phyloP scores from a whole-genome alignment of 768 basidiomycete genomes.

The Imleria badia region DNA sequence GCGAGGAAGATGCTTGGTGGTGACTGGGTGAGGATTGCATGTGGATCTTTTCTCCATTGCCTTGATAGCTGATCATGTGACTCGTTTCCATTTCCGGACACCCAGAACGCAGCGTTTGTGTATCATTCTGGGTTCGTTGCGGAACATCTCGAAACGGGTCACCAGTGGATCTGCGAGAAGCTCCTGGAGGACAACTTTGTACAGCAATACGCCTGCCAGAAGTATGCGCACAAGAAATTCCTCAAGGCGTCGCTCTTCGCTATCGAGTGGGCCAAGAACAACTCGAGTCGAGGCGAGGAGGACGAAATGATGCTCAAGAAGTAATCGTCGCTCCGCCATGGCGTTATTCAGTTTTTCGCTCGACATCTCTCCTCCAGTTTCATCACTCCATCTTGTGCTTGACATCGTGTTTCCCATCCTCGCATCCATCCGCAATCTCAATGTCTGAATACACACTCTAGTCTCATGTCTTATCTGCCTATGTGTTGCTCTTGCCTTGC shows the following conservation, averaged over 20 bases:
- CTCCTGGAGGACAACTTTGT: conserved; percentile 77
- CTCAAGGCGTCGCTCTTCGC: conserved; percentile 85
- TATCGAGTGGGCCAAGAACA: conserved; percentile 66
- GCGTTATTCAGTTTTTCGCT: conserved; percentile 21
- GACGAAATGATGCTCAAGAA: conserved; percentile 32
- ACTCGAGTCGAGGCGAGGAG: conserved; percentile 39
- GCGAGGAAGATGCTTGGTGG: conserved; percentile 92
- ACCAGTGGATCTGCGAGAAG: conserved; percentile 79
- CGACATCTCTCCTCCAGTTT: conserved; percentile 25
- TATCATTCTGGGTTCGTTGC: conserved; percentile 93
- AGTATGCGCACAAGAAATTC: conserved; percentile 98
- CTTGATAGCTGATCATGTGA: conserved; percentile 32
- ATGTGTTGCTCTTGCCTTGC: conserved; percentile 39
- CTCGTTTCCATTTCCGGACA: conserved; percentile 24
- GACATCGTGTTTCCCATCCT: conserved; percentile 36
- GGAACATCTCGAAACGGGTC: conserved; percentile 80
- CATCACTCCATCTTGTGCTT: conserved; percentile 32
- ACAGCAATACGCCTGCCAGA: conserved; percentile 88
- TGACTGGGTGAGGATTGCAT: conserved; percentile 78
- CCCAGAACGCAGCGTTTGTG: conserved; percentile 85
- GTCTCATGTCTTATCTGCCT: conserved; percentile 34
- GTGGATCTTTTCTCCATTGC: conserved; percentile 10
- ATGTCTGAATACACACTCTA: conserved; percentile 40
- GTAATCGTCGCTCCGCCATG: conserved; percentile 17
- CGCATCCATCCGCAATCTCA: conserved; percentile 37